Conservation (phyloP, 176 grass and related monocot species). For the Guadua angustifolia region DNA sequence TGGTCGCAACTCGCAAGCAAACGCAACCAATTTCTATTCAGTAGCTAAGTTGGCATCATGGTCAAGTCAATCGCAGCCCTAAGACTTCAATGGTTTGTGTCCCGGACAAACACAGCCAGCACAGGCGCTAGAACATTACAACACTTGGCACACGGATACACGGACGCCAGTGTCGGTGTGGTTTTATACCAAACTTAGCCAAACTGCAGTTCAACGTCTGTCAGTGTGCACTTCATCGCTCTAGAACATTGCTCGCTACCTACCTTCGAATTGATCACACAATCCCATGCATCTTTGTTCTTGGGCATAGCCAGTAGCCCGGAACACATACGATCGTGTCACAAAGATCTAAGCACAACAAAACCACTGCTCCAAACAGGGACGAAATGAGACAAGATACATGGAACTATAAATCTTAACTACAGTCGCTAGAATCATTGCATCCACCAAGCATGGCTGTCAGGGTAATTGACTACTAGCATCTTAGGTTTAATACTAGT, state of each 20-base stretch:
- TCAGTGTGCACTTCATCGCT: background rate
- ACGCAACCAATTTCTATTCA: too few species aligned
- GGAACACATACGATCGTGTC: background rate
- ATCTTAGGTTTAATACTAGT: constrained; percentile 3
- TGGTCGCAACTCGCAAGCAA: too few species aligned
- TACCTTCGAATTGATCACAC: background rate
- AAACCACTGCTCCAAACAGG: background rate
- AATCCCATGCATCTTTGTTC: background rate
- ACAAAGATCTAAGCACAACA: background rate
- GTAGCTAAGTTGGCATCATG: too few species aligned
- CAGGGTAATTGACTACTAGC: constrained; percentile 20
- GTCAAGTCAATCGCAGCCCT: background rate
- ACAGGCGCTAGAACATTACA: background rate
- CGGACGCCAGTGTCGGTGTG: background rate
- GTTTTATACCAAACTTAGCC: background rate
- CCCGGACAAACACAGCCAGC: background rate
- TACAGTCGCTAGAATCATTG: constrained; percentile 21
- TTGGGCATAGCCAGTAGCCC: background rate
- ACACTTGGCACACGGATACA: background rate
- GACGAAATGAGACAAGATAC: background rate
- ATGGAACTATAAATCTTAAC: constrained; percentile 6
- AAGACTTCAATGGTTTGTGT: background rate
- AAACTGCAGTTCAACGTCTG: background rate
- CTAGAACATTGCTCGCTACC: background rate
- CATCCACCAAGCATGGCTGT: constrained; percentile 16